A percentile compares a stretch with the other conserved stretches of the same genome.
These are phyloP conservation scores for Candida maesae DNA, from an alignment of 805 yeast species.

Conservation along the genomic window DNA sequence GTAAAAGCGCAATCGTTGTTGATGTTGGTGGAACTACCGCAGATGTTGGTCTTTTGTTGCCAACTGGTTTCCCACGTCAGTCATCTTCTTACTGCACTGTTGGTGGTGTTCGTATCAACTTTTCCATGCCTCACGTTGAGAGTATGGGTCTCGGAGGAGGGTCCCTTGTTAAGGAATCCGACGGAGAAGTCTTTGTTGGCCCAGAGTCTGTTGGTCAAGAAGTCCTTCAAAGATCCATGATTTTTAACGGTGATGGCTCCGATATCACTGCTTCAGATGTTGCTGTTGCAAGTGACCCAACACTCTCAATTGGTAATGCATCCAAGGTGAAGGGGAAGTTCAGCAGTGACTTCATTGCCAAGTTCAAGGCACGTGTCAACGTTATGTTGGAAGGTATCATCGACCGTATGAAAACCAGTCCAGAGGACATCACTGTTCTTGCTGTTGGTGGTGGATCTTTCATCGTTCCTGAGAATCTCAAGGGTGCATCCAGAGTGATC, in stretches of 20 bases:
- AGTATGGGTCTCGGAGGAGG: constrained; percentile 51
- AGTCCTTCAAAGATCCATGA: constrained; percentile 27
- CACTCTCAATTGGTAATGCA: constrained; percentile 23
- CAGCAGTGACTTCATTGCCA: constrained; percentile 3
- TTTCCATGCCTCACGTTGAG: constrained; percentile 48
- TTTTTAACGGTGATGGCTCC: constrained; percentile 45
- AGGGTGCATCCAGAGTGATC: constrained; percentile 41
- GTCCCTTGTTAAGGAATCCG: constrained; percentile 35
- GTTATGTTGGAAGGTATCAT: constrained; percentile 35
- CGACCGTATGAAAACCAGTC: constrained; percentile 42
- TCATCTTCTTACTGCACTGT: constrained; percentile 39
- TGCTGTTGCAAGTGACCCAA: constrained; percentile 23
- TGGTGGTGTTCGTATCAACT: constrained; percentile 47
- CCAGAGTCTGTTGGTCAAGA: constrained; percentile 47
- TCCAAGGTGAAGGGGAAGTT: constrained; percentile 22
- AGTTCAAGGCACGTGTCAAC: constrained; percentile 16
- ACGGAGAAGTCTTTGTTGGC: constrained; percentile 33
- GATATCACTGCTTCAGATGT: constrained; percentile 39
- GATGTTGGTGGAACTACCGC: constrained; percentile 52
- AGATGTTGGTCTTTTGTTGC: constrained; percentile 44
- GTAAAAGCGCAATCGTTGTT: constrained; percentile 33
- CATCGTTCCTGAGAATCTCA: constrained; percentile 34
- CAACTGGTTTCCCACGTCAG: constrained; percentile 46
- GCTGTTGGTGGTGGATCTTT: constrained; percentile 51
- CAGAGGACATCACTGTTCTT: constrained; percentile 40